phyloP scores from a whole-genome alignment of 2,329 filamentous ascomycete species.

The Verruconis gallopava region DNA sequence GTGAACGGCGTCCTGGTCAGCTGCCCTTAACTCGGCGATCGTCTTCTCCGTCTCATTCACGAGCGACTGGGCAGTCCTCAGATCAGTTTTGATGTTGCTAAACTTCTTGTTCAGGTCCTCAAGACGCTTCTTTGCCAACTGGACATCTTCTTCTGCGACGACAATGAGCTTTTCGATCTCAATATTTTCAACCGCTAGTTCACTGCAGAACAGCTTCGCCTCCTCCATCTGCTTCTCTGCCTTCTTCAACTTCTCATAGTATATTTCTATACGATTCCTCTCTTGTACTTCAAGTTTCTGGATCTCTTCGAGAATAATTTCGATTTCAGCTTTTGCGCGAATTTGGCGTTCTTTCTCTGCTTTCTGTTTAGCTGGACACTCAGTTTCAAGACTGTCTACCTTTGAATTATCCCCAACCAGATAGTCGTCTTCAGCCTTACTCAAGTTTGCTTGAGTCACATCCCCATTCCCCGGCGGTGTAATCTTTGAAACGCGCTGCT shows the following conservation, averaged over 20 bases:
- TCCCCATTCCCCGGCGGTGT: too few species aligned
- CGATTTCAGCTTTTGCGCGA: not conserved
- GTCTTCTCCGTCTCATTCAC: not conserved
- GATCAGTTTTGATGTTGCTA: not conserved
- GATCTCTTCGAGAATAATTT: not conserved
- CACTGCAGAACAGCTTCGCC: not conserved
- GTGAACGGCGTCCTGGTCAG: not conserved
- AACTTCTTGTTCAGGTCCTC: not conserved
- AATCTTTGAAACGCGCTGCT: too few species aligned
- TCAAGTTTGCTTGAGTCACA: too few species aligned
- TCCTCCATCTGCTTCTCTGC: not conserved
- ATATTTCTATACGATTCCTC: too few species aligned
- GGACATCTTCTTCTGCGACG: too few species aligned
- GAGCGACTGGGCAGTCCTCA: not conserved
- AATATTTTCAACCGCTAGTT: not conserved
- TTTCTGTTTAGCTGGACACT: too few species aligned
- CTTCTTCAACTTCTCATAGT: constrained; percentile 15
- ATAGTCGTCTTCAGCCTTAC: too few species aligned
- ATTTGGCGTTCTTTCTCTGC: too few species aligned
- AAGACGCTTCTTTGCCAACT: too few species aligned
- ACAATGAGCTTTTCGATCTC: not conserved
- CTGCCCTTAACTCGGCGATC: not conserved
- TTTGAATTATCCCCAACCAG: too few species aligned
- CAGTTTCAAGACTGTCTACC: too few species aligned
- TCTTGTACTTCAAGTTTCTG: not conserved